phyloP scores from a whole-genome alignment of 352 stramenopile species.

The Pythium dissotocum region DNA sequence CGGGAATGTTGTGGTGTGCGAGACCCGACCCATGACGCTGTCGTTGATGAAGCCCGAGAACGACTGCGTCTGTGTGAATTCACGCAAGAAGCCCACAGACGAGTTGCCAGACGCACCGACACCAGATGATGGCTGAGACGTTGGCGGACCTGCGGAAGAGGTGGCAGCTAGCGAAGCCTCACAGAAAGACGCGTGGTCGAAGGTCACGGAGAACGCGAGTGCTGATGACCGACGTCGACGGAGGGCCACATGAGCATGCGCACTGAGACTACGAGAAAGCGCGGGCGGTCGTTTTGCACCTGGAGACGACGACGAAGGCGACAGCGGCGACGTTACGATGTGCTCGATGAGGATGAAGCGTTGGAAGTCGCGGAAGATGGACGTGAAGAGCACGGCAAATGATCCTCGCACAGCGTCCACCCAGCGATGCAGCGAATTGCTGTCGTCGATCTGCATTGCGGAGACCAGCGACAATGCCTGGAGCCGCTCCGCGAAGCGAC shows the following conservation, averaged over 20 bases:
- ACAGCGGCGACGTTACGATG: constrained; percentile 5
- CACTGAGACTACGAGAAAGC: constrained; percentile 9
- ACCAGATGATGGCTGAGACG: background rate
- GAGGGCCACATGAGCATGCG: constrained; percentile 10
- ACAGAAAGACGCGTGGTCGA: constrained; percentile 52
- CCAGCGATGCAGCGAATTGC: constrained; percentile 52
- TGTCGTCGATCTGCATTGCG: constrained; percentile 39
- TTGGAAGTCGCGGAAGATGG: constrained; percentile 60
- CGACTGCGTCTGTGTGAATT: constrained; percentile 64
- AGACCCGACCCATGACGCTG: constrained; percentile 44
- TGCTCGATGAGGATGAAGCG: constrained; percentile 49
- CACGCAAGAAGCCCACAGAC: constrained; percentile 36
- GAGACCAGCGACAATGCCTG: constrained; percentile 58
- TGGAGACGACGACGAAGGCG: constrained; percentile 3
- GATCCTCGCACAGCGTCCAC: constrained; percentile 58
- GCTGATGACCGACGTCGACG: constrained; percentile 44
- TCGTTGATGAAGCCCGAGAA: constrained; percentile 69
- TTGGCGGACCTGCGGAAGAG: background rate
- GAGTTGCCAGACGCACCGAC: constrained; percentile 2
- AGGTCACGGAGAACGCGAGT: constrained; percentile 51
- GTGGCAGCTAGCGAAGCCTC: constrained; percentile 21
- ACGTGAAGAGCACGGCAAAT: constrained; percentile 68
- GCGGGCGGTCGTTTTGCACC: background rate
- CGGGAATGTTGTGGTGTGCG: constrained; percentile 33
- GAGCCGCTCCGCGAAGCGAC: constrained; percentile 58